Base-by-base conservation (phyloP, 1,284 basidiomycete genomes). In the Tilletia walkeri region DNA sequence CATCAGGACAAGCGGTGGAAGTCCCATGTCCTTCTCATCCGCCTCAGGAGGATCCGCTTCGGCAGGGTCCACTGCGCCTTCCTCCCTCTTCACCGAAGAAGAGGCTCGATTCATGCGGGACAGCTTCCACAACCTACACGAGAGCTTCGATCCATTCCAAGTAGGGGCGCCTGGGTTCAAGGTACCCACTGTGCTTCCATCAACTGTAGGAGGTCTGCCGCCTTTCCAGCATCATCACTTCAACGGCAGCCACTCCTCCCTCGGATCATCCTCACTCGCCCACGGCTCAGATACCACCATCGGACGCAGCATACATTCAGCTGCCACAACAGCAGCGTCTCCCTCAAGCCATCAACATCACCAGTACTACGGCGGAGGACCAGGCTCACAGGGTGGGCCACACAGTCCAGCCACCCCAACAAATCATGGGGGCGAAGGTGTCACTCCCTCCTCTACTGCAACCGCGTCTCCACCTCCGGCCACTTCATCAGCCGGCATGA, bases 161-260 rank as follows among this genome's bases (percentile, higher is more conserved):
- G 70, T 78, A 49, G 76, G 78, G 30, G 76, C 77, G 10, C 77
- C 76, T 16, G 76, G 76, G 54, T 79, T 80, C 73, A 79, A 80
- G 47, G 78, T 80, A 1, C 78, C 78, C 2, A 70, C 72, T 14
- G 47, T 78, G 2, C 69, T 80, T 3, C 78, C 78, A 1, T 72
- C 78, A 20, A 74, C 74, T 67, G 71, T 76, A 41, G 76, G 67
- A 2, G 56, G 56, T 36, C 20, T 61, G 56, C 24, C 65, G 45
- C 50, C 50, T 5, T 34, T 53, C 39, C 65, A 66, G 20, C 50
- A 20, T 7, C 65, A 66, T 9, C 49, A 66, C 38, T 36, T 36
- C 65, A 50, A 66, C 24, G 30, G 41, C 16, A 45, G 41, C 36
- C 49, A 41, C 12, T 66, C 41, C 65, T 66, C 49, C 12, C 65